Percentiles rank a stretch among this genome's conserved stretches.
Evolutionary conservation across 139 green algal species (phyloP).

Genomic region (Volvox reticuliferus): DNA sequence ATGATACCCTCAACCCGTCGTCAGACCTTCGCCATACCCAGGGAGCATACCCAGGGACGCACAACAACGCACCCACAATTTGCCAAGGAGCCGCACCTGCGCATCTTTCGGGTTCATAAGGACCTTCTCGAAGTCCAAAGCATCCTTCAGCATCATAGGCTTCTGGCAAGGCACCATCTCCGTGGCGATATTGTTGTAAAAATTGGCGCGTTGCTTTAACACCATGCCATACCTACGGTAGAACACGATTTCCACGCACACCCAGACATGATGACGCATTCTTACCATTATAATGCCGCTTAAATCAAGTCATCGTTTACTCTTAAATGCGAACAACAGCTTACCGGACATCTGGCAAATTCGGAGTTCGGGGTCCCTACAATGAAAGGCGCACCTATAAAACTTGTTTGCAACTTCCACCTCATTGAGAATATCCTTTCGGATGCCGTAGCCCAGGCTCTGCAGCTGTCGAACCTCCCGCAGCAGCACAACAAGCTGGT

Average conservation of each 20-base stretch:
- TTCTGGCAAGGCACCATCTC: constrained; percentile 90
- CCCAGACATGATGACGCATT: too few species aligned
- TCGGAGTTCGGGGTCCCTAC: too few species aligned
- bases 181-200: constrained; percentile 89
- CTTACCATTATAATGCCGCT: too few species aligned
- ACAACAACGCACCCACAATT: too few species aligned
- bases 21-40: too few species aligned
- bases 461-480: constrained; percentile 82
- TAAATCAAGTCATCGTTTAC: too few species aligned
- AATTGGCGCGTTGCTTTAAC: constrained; percentile 88
- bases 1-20: too few species aligned
- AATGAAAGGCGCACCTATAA: constrained; percentile 75
- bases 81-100: constrained; percentile 28
- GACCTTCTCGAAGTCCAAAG: constrained; percentile 83
- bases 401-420: constrained; percentile 80
- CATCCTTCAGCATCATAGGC: constrained; percentile 86
- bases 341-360: too few species aligned
- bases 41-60: too few species aligned
- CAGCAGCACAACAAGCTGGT: constrained; percentile 78
- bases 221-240: constrained; percentile 80
- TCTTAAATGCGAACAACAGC: too few species aligned
- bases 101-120: constrained; percentile 81
- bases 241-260: too few species aligned
- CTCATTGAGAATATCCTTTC: constrained; percentile 67
- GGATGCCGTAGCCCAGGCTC: constrained; percentile 72